Conservation (phyloP, 2,329 filamentous ascomycete genomes). For the Sphaerulina musiva region DNA sequence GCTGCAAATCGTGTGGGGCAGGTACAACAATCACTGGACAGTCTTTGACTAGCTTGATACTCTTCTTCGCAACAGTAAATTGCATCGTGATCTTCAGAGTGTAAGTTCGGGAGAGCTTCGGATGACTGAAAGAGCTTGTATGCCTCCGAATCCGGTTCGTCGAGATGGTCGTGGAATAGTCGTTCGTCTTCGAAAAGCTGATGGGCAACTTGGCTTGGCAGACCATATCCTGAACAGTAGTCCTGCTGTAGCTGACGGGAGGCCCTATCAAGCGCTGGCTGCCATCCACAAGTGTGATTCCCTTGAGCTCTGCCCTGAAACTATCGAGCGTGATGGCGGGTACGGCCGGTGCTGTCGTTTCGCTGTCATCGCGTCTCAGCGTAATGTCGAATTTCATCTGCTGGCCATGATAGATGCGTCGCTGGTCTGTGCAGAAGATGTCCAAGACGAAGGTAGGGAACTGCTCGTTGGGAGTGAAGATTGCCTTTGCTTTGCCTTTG, state of each 20-base stretch:
- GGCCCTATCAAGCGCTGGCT: constrained; percentile 13
- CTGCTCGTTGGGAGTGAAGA: constrained; percentile 17
- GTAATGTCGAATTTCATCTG: constrained; percentile 15
- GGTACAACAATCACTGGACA: constrained; percentile 15
- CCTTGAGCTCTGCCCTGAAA: constrained; percentile 15
- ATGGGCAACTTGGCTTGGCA: constrained; percentile 8
- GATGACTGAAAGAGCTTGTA: constrained; percentile 16
- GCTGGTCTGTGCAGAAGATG: constrained; percentile 15
- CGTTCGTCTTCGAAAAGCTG: constrained; percentile 12
- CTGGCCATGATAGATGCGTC: constrained; percentile 17
- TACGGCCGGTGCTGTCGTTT: constrained; percentile 11
- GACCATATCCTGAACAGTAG: constrained; percentile 12
- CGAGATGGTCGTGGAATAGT: constrained; percentile 8
- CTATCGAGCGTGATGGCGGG: constrained; percentile 12
- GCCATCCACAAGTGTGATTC: constrained; percentile 14
- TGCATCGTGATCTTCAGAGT: constrained; percentile 14
- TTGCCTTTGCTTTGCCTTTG: constrained; percentile 22
- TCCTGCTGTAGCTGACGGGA: constrained; percentile 8
- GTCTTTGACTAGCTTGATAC: constrained; percentile 10
- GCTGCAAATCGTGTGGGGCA: constrained; percentile 5
- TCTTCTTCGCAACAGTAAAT: constrained; percentile 15
- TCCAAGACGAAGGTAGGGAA: constrained; percentile 21
- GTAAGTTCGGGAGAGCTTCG: constrained; percentile 15
- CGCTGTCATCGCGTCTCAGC: constrained; percentile 10
- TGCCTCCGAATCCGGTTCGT: constrained; percentile 5